Percentiles rank a stretch among this genome's conserved stretches.
phyloP scores from a whole-genome alignment of 2,329 filamentous ascomycete species.

The Fusarium scirpi region DNA sequence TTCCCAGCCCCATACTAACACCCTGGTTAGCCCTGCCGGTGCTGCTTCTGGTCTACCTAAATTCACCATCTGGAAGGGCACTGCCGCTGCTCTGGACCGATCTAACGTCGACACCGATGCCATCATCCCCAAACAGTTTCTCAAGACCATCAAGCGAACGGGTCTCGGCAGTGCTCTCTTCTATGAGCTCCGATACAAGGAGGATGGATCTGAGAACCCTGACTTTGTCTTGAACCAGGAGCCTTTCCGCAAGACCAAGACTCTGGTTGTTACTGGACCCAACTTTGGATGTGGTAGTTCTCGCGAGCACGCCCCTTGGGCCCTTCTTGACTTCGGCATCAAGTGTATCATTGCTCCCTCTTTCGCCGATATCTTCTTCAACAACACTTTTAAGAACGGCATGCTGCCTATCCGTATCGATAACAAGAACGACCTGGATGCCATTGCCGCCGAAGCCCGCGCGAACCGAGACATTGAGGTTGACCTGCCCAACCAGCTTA shows the following conservation, averaged over 20 bases:
- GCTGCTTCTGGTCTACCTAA: slow-evolving; percentile 77
- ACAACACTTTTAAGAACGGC: slow-evolving; percentile 99
- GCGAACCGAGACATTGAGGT: slow-evolving; percentile 88
- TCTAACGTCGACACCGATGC: slow-evolving; percentile 98
- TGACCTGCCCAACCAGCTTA: slow-evolving; percentile 85
- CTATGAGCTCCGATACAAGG: slow-evolving; percentile 82
- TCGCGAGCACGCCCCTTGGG: slow-evolving; percentile 97
- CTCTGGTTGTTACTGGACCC: slow-evolving; percentile 88
- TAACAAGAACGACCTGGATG: slow-evolving; percentile 73
- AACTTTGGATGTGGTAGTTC: slow-evolving; percentile 97
- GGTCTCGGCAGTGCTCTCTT: slow-evolving; percentile 91
- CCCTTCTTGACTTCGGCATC: slow-evolving; percentile 95
- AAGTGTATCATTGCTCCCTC: slow-evolving; percentile 91
- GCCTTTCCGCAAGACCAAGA: slow-evolving; percentile 85
- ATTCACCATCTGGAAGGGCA: slow-evolving; percentile 86
- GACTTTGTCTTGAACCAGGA: slow-evolving; percentile 92
- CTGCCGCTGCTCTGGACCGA: slow-evolving; percentile 87
- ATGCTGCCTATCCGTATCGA: slow-evolving; percentile 89
- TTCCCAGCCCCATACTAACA: slow-evolving; percentile 73
- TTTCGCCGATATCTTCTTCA: slow-evolving; percentile 87
- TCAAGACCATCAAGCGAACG: slow-evolving; percentile 99
- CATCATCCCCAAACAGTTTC: slow-evolving; percentile 98
- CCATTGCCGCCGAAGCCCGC: slow-evolving; percentile 80
- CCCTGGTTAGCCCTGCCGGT: slow-evolving; percentile 58
- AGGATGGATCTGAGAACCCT: slow-evolving; percentile 79